Base-by-base conservation (phyloP, 257 asterid genomes). In the Parsonsia alboflavescens region DNA sequence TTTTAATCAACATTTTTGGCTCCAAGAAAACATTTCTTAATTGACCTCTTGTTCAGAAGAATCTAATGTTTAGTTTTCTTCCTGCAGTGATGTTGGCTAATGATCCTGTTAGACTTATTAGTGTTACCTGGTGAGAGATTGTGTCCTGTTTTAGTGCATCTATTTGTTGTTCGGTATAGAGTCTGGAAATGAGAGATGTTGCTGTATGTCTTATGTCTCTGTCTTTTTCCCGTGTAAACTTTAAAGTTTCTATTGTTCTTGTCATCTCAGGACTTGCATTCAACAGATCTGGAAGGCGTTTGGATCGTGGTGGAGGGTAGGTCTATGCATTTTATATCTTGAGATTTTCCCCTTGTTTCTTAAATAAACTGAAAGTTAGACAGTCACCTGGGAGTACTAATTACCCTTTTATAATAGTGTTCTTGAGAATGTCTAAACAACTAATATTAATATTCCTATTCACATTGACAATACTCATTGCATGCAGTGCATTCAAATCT, bases 201-300 rank as follows among this genome's bases (percentile, higher is more conserved):
- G 26, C 69, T 63, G 52, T 70, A 36, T n/a, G 30, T 12, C 62
- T 75, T 50, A n/a, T n/a, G n/a, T n/a, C n/a, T n/a, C n/a, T n/a
- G n/a, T n/a, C n/a, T n/a, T n/a, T n/a, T n/a, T n/a, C n/a, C n/a
- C n/a, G n/a, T n/a, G n/a, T n/a, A n/a, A n/a, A n/a, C n/a, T n/a
- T n/a, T n/a, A 62, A 46, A 36, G 19, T 10, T 63, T 12, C 52
- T 12, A 19, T 4, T 71, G 26, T 70, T 54, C 26, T 56, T n/a
- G n/a, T n/a, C n/a, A n/a, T 62, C 54, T 66, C 82, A 95, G 99
- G 99, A 77, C 96, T 95, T 67, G 99, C 96, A 80, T 95, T n/a
- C n/a, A n/a, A n/a, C n/a, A n/a, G n/a, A n/a, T n/a, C n/a, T n/a
- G n/a, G n/a, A n/a, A n/a, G n/a, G n/a, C n/a, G n/a, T n/a, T n/a